phyloP scores from a whole-genome alignment of 2,329 filamentous ascomycete species.

The Massarina eburnea region DNA sequence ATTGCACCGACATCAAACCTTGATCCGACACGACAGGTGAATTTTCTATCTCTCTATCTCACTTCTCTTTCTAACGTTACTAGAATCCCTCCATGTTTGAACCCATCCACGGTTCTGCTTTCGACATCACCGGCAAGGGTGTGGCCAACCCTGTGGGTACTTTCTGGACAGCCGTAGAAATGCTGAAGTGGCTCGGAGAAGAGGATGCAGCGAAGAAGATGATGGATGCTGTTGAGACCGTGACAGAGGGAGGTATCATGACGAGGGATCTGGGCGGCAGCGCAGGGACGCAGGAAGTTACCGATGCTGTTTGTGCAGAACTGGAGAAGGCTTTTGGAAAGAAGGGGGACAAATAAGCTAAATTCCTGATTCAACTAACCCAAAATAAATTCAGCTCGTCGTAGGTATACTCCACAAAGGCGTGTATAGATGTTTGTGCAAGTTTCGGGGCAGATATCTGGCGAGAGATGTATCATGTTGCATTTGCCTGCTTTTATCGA shows the following conservation, averaged over 20 bases:
- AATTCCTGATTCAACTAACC: too few species aligned
- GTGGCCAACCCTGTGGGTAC: slow-evolving; percentile 61
- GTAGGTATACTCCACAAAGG: too few species aligned
- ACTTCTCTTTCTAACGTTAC: slow-evolving; percentile 60
- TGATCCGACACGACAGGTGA: slow-evolving; percentile 61
- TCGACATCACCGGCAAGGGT: slow-evolving; percentile 61
- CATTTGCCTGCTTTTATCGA: too few species aligned
- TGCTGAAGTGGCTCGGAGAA: slow-evolving; percentile 61
- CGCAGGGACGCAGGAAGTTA: slow-evolving; percentile 46
- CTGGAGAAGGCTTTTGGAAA: slow-evolving; percentile 26
- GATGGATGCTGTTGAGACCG: slow-evolving; percentile 56
- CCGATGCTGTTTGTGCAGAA: slow-evolving; percentile 46
- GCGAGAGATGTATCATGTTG: too few species aligned
- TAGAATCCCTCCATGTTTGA: slow-evolving; percentile 64
- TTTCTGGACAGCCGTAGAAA: slow-evolving; percentile 62
- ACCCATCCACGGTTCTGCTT: slow-evolving; percentile 62
- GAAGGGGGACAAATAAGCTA: not conserved
- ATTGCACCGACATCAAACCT: slow-evolving; percentile 72
- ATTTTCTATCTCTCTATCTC: slow-evolving; percentile 22
- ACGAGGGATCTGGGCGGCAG: slow-evolving; percentile 58
- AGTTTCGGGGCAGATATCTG: too few species aligned
- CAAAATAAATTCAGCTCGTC: too few species aligned
- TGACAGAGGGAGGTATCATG: slow-evolving; percentile 55
- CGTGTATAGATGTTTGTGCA: too few species aligned
- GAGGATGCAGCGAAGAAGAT: slow-evolving; percentile 53